Evolutionary conservation across 495 filamentous ascomycete genomes (phyloP).

Genomic region (Hapsidospora chrysogenum): DNA sequence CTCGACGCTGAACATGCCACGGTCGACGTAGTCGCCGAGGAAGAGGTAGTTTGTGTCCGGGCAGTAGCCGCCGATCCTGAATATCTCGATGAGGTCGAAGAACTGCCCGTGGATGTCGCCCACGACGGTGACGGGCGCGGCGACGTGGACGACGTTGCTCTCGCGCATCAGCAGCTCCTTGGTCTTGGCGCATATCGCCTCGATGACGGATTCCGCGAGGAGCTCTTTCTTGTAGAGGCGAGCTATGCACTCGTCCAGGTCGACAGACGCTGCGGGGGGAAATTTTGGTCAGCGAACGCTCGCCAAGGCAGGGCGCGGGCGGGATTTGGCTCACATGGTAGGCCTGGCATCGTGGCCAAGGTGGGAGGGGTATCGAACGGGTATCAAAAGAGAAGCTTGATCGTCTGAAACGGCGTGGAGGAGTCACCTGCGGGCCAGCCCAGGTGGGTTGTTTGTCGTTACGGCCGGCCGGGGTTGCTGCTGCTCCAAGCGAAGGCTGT

Average conservation of each 20-base stretch:
- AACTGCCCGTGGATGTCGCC: slow-evolving; percentile 99
- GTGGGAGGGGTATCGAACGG: too few species aligned
- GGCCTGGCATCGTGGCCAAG: slow-evolving; percentile 3
- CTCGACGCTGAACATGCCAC: slow-evolving; percentile 91
- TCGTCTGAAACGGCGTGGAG: not conserved
- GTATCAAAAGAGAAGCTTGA: not conserved
- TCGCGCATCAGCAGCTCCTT: slow-evolving; percentile 98
- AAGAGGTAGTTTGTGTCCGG: slow-evolving; percentile 98
- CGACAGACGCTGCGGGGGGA: slow-evolving; percentile 58
- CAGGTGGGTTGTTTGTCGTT: slow-evolving; percentile 1
- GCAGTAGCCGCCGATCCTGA: slow-evolving; percentile 91
- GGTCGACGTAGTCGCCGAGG: slow-evolving; percentile 97
- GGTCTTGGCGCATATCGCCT: slow-evolving; percentile 97
- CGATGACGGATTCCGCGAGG: slow-evolving; percentile 91
- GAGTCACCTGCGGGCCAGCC: not conserved
- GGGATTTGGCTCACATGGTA: slow-evolving; percentile 2
- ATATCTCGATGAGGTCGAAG: slow-evolving; percentile 97
- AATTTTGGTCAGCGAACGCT: slow-evolving; percentile 3
- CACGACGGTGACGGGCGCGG: slow-evolving; percentile 92
- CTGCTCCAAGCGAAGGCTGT: slow-evolving; percentile 15
- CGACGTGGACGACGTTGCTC: slow-evolving; percentile 97
- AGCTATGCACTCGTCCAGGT: slow-evolving; percentile 94
- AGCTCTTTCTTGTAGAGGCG: slow-evolving; percentile 92
- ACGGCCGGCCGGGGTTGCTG: slow-evolving; percentile 5
- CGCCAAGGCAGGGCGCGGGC: slow-evolving; percentile 1